These are phyloP conservation scores for Aspergillus biplanus DNA, from an alignment of 495 filamentous ascomycete species.

Conservation along the genomic window DNA sequence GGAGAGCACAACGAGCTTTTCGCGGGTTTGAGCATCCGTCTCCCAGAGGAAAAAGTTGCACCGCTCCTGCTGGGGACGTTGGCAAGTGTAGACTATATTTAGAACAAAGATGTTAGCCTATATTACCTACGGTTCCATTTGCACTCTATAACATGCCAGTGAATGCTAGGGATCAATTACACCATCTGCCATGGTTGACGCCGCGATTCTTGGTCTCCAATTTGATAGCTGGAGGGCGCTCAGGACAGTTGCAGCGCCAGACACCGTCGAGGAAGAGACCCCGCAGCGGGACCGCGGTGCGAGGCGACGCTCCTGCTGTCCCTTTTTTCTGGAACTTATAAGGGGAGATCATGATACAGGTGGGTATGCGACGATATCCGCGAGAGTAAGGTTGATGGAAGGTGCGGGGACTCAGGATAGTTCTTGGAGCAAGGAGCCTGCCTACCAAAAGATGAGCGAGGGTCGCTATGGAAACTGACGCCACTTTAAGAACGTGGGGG, in stretches of 20 bases:
- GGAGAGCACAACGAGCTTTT: conserved; percentile 52
- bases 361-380: not conserved
- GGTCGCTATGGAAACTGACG: conserved; percentile 33
- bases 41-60: conserved; percentile 78
- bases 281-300: conserved; percentile 43
- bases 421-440: not conserved
- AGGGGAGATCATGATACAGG: conserved; percentile 27
- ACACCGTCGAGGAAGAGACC: conserved; percentile 59
- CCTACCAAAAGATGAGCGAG: conserved; percentile 1
- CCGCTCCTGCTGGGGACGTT: conserved; percentile 48
- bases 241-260: conserved; percentile 70
- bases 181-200: conserved; percentile 65
- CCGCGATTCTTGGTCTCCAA: conserved; percentile 69
- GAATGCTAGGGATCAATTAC: conserved; percentile 29
- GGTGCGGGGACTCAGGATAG: not conserved
- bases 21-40: conserved; percentile 61
- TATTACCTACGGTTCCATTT: not conserved
- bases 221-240: conserved; percentile 61
- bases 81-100: conserved; percentile 65
- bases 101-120: conserved; percentile 3
- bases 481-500: conserved; percentile 15
- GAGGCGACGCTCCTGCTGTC: conserved; percentile 25
- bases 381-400: not conserved
- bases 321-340: conserved; percentile 22
- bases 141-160: not conserved